Conservation (phyloP, 768 basidiomycete species). For the Phaeotremella skinneri region DNA sequence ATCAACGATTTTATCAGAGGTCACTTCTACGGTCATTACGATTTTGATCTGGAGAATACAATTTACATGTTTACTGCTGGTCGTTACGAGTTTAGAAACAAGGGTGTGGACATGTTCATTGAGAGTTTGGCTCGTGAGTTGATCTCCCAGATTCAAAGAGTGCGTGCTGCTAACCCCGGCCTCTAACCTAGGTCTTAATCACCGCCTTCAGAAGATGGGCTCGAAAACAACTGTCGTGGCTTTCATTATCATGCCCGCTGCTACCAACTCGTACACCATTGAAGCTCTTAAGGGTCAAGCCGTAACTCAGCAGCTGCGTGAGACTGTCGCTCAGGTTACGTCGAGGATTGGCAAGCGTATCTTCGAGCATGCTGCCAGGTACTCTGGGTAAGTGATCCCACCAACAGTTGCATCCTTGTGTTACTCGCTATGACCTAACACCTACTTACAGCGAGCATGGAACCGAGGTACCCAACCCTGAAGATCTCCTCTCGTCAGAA, state of each 20-base stretch:
- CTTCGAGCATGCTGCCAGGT: conserved; percentile 90
- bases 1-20: conserved; percentile 97
- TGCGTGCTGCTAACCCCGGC: background rate
- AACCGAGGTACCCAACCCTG: conserved; percentile 66
- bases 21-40: conserved; percentile 96
- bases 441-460: conserved; percentile 63
- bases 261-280: conserved; percentile 93
- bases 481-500: conserved; percentile 78
- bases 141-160: background rate
- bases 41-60: conserved; percentile 81
- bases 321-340: conserved; percentile 94
- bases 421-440: background rate
- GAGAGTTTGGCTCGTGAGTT: conserved; percentile 79
- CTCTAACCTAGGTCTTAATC: conserved; percentile 57
- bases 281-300: conserved; percentile 97
- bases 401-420: background rate
- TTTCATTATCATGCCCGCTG: conserved; percentile 98
- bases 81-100: conserved; percentile 97
- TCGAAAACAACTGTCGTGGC: conserved; percentile 86
- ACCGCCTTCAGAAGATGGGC: conserved; percentile 64
- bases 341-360: conserved; percentile 85
- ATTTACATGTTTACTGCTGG: conserved; percentile 97
- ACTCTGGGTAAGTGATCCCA: conserved; percentile 68
- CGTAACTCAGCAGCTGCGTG: conserved; percentile 91
- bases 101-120: conserved; percentile 99